phyloP scores from a whole-genome alignment of 805 yeast species.

The Candida sanyiensis region DNA sequence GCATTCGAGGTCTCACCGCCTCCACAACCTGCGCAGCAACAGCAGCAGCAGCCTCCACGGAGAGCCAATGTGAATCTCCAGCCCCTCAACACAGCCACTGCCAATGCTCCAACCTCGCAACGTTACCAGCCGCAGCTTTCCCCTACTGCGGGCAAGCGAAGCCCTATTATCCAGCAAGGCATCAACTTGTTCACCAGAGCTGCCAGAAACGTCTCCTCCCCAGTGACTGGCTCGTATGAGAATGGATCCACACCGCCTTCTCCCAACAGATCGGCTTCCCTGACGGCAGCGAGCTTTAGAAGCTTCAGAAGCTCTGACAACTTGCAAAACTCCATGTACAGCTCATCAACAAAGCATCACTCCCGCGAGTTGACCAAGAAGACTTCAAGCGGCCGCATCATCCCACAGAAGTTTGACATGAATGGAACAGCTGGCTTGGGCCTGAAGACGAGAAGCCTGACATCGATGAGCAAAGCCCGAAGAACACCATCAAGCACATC shows the following conservation, averaged over 20 bases:
- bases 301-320: constrained; percentile 26
- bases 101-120: constrained; percentile 15
- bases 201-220: constrained; percentile 22
- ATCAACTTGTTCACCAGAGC: constrained; percentile 29
- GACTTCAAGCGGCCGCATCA: constrained; percentile 38
- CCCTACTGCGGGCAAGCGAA: constrained; percentile 19
- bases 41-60: constrained; percentile 1
- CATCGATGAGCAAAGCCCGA: constrained; percentile 30
- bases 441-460: constrained; percentile 41
- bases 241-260: constrained; percentile 14
- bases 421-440: constrained; percentile 30
- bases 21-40: not conserved
- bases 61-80: constrained; percentile 10
- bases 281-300: constrained; percentile 30
- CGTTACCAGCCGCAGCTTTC: constrained; percentile 20
- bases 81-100: constrained; percentile 16
- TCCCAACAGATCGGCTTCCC: constrained; percentile 31
- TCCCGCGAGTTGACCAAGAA: constrained; percentile 29
- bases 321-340: constrained; percentile 15
- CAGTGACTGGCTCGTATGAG: constrained; percentile 10
- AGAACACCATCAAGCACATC: constrained; percentile 24
- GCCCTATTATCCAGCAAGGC: constrained; percentile 36
- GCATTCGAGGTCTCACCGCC: constrained; percentile 1
- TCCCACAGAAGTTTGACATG: constrained; percentile 42
- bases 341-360: constrained; percentile 29